These are phyloP conservation scores for Phalaenopsis aphrodite DNA, from an alignment of 106 monocot species.

Conservation along the genomic window DNA sequence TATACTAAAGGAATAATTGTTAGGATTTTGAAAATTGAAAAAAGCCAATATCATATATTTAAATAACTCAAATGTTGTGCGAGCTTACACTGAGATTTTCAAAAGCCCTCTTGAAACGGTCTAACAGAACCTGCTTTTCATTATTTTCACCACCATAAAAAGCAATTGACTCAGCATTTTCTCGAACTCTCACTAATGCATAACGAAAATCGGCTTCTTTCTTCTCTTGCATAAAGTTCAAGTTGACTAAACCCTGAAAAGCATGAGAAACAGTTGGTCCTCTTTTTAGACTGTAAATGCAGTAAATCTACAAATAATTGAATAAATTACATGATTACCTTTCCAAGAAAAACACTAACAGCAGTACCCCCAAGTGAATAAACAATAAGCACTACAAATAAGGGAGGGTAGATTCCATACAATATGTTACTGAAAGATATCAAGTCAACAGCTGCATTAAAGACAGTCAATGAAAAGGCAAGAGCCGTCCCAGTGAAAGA, in stretches of 20 bases:
- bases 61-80: neutral
- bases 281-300: neutral
- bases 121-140: conserved; percentile 67
- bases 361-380: conserved; percentile 94
- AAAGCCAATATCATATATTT: neutral
- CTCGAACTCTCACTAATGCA: conserved; percentile 84
- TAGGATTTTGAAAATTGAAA: neutral
- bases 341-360: conserved; percentile 83
- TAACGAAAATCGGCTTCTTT: conserved; percentile 99
- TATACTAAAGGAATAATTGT: neutral
- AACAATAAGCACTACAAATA: conserved; percentile 87
- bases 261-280: neutral
- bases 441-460: conserved; percentile 86
- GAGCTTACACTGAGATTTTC: conserved; percentile 56
- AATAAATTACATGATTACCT: conserved; percentile 40
- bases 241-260: conserved; percentile 70
- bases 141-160: conserved; percentile 97
- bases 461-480: conserved; percentile 76
- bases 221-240: conserved; percentile 99
- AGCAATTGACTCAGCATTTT: conserved; percentile 99
- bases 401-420: conserved; percentile 86
- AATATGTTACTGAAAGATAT: conserved; percentile 93
- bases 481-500: conserved; percentile 90
- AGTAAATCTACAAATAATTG: neutral
- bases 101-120: conserved; percentile 55